A percentile compares a stretch with the other conserved stretches of the same genome.
Evolutionary conservation across 768 basidiomycete species (phyloP).

Genomic region (Mycena maculata): DNA sequence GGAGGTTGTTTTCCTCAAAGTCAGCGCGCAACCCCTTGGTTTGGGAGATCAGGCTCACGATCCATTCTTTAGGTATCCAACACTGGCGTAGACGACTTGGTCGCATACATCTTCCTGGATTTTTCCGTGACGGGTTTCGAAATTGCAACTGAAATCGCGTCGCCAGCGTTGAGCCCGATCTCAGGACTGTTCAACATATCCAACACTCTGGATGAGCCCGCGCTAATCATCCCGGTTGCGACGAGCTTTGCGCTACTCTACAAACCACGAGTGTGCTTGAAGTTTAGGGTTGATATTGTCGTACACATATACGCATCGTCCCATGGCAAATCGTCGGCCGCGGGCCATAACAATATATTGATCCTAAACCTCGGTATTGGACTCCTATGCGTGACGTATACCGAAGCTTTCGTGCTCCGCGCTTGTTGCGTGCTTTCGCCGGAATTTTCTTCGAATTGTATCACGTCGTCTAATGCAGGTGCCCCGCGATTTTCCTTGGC

Average conservation of each 20-base stretch:
- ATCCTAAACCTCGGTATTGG: slow-evolving; percentile 12
- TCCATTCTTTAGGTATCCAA: slow-evolving; percentile 43
- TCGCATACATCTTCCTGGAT: slow-evolving; percentile 46
- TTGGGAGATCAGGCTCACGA: not conserved
- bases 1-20: slow-evolving; percentile 48
- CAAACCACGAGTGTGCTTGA: slow-evolving; percentile 45
- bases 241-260: slow-evolving; percentile 45
- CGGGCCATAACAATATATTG: not conserved
- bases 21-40: slow-evolving; percentile 12
- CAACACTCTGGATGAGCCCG: slow-evolving; percentile 46
- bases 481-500: not conserved
- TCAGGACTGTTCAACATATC: slow-evolving; percentile 48
- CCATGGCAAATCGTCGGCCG: not conserved
- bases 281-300: not conserved
- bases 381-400: not conserved
- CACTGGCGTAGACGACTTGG: slow-evolving; percentile 44
- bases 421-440: slow-evolving; percentile 18
- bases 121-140: slow-evolving; percentile 41
- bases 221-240: slow-evolving; percentile 46
- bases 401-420: slow-evolving; percentile 1
- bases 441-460: slow-evolving; percentile 4
- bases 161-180: slow-evolving; percentile 45
- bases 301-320: not conserved
- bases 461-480: slow-evolving; percentile 4
- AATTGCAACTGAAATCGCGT: slow-evolving; percentile 42